Evolutionary conservation across 352 stramenopile species (phyloP), one percentile per base, ranked within the genome.

Genomic region (Pythium graminicola): DNA sequence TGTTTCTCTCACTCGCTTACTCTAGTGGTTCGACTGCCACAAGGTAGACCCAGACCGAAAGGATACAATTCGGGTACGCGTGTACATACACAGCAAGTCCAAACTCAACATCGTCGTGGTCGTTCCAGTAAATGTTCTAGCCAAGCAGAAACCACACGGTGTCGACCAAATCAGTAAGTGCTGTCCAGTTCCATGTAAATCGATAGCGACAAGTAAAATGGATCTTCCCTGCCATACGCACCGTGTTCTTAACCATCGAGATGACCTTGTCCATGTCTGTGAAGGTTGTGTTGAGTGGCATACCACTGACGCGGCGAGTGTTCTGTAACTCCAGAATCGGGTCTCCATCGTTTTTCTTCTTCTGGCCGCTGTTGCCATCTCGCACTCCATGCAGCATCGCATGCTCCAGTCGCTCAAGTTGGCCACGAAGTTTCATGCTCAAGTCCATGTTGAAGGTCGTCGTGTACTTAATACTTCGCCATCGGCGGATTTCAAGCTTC

Each of bases 21-120:
- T 59, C 60, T 43, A 50, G 58, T 26, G 65, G 62, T 20, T 66
- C 64, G 29, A 95, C 71, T 11, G 87, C 73, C 44, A 84, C 77
- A 13, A 97, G 72, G 73, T 97, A 98, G 16, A 97, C 73, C 93
- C 92, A 97, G 43, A 97, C 79, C 5, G 81, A 96, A 17, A 97
- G 64, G 9, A 98, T 68, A 40, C 80, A 78, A 60, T 91, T 90
- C 9, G 86, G 74, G 52, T 97, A 93, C 11, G 73, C 69, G 53
- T 89, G 82, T 1, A 90, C 85, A 41, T 88, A 85, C 14, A 96
- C 86, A 17, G 70, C 83, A 19, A 98, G 68, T 31, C 79, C 85
- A 55, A 98, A 98, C 60, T 97, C 86, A 27, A 95, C 85, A 17
- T 86, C 68, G 11, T 67, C 64, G 36, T 88, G 78, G 35, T 85